Evolutionary conservation across 2,329 filamentous ascomycete species (phyloP).

Genomic region (Diaporthe capsici): DNA sequence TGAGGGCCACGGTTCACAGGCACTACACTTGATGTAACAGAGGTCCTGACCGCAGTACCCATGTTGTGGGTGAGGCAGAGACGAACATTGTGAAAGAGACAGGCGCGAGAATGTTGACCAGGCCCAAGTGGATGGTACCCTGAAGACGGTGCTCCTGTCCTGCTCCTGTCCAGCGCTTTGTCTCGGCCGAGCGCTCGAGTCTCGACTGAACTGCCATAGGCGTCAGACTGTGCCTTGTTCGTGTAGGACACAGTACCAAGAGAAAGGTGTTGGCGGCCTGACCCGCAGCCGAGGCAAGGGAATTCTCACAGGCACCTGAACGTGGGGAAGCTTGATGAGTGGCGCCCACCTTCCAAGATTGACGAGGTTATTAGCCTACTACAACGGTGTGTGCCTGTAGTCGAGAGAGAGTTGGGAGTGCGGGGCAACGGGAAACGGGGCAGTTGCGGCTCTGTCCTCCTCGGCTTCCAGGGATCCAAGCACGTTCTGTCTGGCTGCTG

Average conservation of each 20-base stretch:
- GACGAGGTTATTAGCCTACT: neutral
- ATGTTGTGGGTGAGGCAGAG: neutral
- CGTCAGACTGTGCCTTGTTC: neutral
- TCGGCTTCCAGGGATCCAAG: neutral
- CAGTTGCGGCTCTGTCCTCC: conserved; percentile 2
- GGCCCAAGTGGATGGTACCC: neutral
- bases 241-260: neutral
- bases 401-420: conserved; percentile 1
- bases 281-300: conserved; percentile 20
- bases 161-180: neutral
- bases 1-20: neutral
- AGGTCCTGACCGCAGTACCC: too few relatives aligned
- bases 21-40: neutral
- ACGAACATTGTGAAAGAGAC: neutral
- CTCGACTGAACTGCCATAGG: neutral
- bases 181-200: neutral
- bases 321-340: conserved; percentile 16
- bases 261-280: neutral
- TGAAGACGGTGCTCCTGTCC: neutral
- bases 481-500: neutral
- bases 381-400: neutral
- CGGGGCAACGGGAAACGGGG: neutral
- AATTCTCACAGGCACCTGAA: conserved; percentile 10
- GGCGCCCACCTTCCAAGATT: neutral
- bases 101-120: neutral